Evolutionary conservation across 2,329 filamentous ascomycete genomes (phyloP), one percentile per base, ranked within the genome.

Genomic region (Penicillium sp.): DNA sequence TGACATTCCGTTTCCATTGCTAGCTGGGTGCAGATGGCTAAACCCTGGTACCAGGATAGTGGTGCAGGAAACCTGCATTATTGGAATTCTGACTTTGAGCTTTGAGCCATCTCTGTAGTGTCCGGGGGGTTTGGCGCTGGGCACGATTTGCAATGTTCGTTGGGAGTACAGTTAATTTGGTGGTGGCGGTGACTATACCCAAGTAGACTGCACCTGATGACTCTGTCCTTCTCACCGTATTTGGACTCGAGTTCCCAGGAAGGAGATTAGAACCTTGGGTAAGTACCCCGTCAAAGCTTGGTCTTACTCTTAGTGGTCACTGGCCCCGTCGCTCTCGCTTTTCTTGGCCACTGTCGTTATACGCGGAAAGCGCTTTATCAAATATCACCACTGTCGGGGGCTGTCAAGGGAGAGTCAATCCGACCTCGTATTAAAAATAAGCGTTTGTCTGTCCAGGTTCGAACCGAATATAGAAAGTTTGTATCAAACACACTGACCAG

Each of bases 51-150:
- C 43, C 45, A 48, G 52, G 53, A 43, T 43, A 48, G 32, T 22
- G 29, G n/a, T 51, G 47, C 48, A 51, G 48, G 24, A 48, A 29
- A 34, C 48, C 28, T 55, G 55, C 55, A 57, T 52, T 48, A 41
- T 42, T 50, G 41, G 10, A 15, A 35, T 21, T 44, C n/a, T 28
- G 48, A 41, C 22, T 22, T 35, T 24, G 12, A 17, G 12, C 32
- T 10, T 31, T 24, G 12, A 17, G 12, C 32, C 10, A 6, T 10
- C 9, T 40, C 8, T 7, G 4, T 32, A 15, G 13, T 17, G 26
- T 31, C 29, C 15, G n/a, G 9, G 34, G n/a, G 13, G 6, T 17
- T 33, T 22, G 22, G 29, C 10, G 19, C 29, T 22, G 35, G 26
- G 10, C 35, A 31, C 26, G 44, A 41, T 40, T 40, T 40, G 19